Base-by-base conservation (phyloP, 805 yeast genomes). In the Saccharomycopsis oosterbeekiorum region DNA sequence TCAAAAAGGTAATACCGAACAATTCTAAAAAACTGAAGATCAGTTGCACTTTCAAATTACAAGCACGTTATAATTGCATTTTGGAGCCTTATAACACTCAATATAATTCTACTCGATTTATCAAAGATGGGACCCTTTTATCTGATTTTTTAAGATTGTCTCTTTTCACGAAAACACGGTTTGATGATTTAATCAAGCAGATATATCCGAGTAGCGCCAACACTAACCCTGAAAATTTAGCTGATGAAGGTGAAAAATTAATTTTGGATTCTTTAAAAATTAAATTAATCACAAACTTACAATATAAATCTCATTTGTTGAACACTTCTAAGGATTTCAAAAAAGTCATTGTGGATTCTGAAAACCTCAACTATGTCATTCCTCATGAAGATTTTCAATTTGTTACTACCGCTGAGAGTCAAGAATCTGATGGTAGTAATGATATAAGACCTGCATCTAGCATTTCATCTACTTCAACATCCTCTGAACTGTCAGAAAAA, bases 71-170 rank as follows among this genome's bases (percentile, higher is more conserved):
- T 37, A 54, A 50, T 14, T 58, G 58, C 1, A 57, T 57, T 40
- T 59, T 62, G 43, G 64, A 62, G 34, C 64, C 64, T 9, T 62
- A 59, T 54, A 62, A 62, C 34, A 19, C 56, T 11, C 64, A 59
- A 29, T 62, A 36, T 54, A 57, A 62, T 37, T 41, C 62, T 12
- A 40, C 60, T 24, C 24, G 60, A 26, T 36, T 62, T n/a, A 14
- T 62, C 11, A 50, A 62, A 34, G 55, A 42, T 36, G 64, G 64
- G 24, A 62, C 60, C 40, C 54, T 56, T 19, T 40, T 62, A n/a
- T 41, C 43, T 2, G 60, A 60, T 17, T 15, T 54, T 8, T n/a
- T 63, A 17, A n/a, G 40, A n/a, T 42, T 63, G 36, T 19, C 64
- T 4, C 41, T 63, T 29, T 26, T 59, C 26, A 61, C 64, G 2